phyloP scores from a whole-genome alignment of 345 rosid species.

The Salix suchowensis region DNA sequence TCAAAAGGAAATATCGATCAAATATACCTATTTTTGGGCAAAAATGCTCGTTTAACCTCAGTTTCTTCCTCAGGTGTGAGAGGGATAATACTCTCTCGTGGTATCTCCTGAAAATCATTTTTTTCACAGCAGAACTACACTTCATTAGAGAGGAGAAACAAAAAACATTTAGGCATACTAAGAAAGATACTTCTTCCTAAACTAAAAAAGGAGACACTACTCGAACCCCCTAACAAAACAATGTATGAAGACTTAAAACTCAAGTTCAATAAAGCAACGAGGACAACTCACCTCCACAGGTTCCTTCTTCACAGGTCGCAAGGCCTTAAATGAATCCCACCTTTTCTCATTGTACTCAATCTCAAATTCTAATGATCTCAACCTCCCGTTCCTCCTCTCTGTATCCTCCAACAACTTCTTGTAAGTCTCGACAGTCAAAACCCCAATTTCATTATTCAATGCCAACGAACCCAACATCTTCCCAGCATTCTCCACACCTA shows the following conservation, averaged over 20 bases:
- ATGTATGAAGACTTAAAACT: neutral
- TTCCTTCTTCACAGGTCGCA: constrained; percentile 44
- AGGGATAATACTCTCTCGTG: constrained; percentile 60
- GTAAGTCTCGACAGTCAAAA: constrained; percentile 47
- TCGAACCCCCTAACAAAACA: neutral
- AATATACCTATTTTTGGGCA: constrained; percentile 47
- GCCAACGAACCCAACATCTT: constrained; percentile 40
- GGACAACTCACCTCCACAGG: constrained; percentile 29
- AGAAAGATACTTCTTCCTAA: neutral
- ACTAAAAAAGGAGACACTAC: neutral
- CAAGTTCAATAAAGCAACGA: constrained; percentile 5
- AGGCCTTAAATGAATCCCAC: constrained; percentile 28
- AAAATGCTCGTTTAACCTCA: constrained; percentile 49
- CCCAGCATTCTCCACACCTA: constrained; percentile 41
- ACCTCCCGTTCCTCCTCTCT: constrained; percentile 41
- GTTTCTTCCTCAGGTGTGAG: constrained; percentile 68
- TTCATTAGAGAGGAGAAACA: neutral
- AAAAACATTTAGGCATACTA: neutral
- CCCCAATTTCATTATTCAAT: constrained; percentile 29
- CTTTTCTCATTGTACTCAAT: constrained; percentile 53
- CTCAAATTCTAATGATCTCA: constrained; percentile 49
- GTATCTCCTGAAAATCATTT: constrained; percentile 41
- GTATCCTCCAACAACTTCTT: constrained; percentile 55
- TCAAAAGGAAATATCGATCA: constrained; percentile 3
- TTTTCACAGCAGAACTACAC: neutral